phyloP scores from a whole-genome alignment of 208 protist genomes.

The Trypanosoma mega region DNA sequence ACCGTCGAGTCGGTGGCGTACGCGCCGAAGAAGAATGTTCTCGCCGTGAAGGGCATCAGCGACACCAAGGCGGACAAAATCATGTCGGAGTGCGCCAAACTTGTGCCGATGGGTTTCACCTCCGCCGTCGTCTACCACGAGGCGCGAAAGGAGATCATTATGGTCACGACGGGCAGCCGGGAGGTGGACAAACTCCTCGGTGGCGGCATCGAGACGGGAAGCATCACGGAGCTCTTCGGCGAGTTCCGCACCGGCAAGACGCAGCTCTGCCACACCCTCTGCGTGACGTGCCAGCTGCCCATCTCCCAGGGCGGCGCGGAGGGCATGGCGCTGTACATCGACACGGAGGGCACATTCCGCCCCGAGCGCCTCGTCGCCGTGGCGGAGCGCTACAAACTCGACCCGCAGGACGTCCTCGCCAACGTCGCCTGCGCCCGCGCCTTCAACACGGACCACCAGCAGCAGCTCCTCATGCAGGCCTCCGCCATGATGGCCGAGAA shows the following conservation, averaged over 20 bases:
- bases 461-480: constrained; percentile 94
- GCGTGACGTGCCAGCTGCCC: constrained; percentile 97
- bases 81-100: constrained; percentile 92
- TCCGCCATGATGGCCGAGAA: constrained; percentile 99
- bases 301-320: constrained; percentile 95
- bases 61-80: constrained; percentile 99
- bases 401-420: constrained; percentile 97
- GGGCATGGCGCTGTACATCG: constrained; percentile 99
- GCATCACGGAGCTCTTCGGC: constrained; percentile 99
- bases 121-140: constrained; percentile 97
- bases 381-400: constrained; percentile 94
- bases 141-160: constrained; percentile 95
- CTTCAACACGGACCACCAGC: constrained; percentile 99
- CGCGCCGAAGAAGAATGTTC: constrained; percentile 96
- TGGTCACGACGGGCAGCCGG: constrained; percentile 98
- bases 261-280: constrained; percentile 99
- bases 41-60: constrained; percentile 97
- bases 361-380: constrained; percentile 92
- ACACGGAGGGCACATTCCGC: constrained; percentile 99
- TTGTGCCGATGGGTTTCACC: constrained; percentile 98
- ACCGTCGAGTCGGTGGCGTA: constrained; percentile 97
- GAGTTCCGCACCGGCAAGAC: constrained; percentile 99
- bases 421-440: constrained; percentile 99
- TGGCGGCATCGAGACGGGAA: constrained; percentile 98
- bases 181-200: constrained; percentile 97